Evolutionary conservation across 805 yeast species (phyloP).

Genomic region (Candida sithepensis): DNA sequence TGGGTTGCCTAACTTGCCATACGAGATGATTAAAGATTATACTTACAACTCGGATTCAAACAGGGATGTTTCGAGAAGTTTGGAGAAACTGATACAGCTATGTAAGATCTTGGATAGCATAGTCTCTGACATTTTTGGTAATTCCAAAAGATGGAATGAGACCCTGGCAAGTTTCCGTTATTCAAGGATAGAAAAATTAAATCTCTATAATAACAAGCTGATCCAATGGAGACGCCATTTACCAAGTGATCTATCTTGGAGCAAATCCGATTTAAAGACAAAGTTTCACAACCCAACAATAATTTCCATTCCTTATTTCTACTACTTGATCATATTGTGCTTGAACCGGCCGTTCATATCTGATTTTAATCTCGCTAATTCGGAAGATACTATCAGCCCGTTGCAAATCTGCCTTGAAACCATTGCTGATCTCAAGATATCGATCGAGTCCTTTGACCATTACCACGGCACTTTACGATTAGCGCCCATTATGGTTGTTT

Average conservation of each 20-base stretch:
- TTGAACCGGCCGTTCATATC: slow-evolving; percentile 54
- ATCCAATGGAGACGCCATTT: not conserved
- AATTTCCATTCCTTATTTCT: slow-evolving; percentile 47
- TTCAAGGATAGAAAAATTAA: not conserved
- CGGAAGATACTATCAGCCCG: slow-evolving; percentile 1
- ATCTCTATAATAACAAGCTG: not conserved
- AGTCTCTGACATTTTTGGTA: not conserved
- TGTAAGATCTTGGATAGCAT: not conserved
- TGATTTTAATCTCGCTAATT: slow-evolving; percentile 29
- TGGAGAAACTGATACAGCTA: not conserved
- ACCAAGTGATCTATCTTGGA: not conserved
- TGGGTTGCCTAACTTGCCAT: slow-evolving; percentile 49
- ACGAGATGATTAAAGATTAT: slow-evolving; percentile 57
- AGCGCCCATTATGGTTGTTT: slow-evolving; percentile 45
- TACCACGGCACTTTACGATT: slow-evolving; percentile 37
- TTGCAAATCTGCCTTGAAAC: slow-evolving; percentile 34
- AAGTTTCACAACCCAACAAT: slow-evolving; percentile 26
- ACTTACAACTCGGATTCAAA: slow-evolving; percentile 32
- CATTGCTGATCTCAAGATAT: slow-evolving; percentile 39
- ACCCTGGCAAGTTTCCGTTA: not conserved
- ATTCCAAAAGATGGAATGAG: not conserved
- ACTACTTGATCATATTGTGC: slow-evolving; percentile 55
- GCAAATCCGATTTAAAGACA: not conserved
- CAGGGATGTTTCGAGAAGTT: not conserved
- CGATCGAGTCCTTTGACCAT: slow-evolving; percentile 34